phyloP scores from a whole-genome alignment of 805 yeast species.

The Metschnikowia santaceciliae region DNA sequence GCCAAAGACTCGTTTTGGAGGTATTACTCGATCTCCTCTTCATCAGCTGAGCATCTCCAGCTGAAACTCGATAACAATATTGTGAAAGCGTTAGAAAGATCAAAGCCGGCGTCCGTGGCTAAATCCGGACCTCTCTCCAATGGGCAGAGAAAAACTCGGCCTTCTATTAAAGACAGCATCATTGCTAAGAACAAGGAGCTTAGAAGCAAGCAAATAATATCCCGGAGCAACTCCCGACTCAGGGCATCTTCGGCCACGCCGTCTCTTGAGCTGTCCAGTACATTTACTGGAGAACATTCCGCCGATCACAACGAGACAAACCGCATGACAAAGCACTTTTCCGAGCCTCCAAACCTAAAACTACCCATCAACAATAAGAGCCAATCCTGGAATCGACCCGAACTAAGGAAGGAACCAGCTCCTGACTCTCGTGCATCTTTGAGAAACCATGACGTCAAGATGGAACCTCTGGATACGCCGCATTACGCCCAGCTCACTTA shows the following conservation, averaged over 20 bases:
- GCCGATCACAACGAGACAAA: background rate
- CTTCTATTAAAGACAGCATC: conserved; percentile 47
- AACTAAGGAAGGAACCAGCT: background rate
- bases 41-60: conserved; percentile 41
- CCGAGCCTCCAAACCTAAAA: conserved; percentile 1
- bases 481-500: conserved; percentile 15
- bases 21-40: conserved; percentile 51
- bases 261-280: background rate
- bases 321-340: background rate
- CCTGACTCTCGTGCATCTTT: background rate
- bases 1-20: conserved; percentile 77
- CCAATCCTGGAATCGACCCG: background rate
- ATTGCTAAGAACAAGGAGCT: conserved; percentile 42
- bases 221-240: conserved; percentile 17
- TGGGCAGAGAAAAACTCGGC: conserved; percentile 26
- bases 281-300: background rate
- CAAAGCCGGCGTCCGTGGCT: conserved; percentile 42
- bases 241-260: background rate
- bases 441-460: background rate
- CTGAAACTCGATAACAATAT: conserved; percentile 41
- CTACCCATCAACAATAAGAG: background rate
- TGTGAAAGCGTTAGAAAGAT: conserved; percentile 58
- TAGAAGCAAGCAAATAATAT: conserved; percentile 21
- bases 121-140: conserved; percentile 1
- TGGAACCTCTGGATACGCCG: conserved; percentile 4